Conservation (phyloP, 140 eudicot genomes). For the Stevia rebaudiana region DNA sequence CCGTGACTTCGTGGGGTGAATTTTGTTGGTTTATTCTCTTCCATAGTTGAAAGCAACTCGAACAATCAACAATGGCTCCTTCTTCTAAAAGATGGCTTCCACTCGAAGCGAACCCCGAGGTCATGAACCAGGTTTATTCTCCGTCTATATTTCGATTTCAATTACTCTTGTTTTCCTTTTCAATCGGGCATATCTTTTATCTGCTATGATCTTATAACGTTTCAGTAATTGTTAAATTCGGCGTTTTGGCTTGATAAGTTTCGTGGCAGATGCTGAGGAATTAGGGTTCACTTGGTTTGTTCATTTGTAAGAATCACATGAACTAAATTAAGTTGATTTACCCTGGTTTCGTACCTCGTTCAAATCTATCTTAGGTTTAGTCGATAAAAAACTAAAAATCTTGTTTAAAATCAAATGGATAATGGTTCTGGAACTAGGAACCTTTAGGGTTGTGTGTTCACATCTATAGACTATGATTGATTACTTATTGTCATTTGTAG, state of each 20-base stretch:
- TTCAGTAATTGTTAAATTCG: background rate
- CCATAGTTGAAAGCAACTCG: background rate
- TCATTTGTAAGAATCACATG: background rate
- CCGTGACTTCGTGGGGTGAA: too few relatives aligned
- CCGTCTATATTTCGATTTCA: background rate
- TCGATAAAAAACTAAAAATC: too few relatives aligned
- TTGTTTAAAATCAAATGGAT: background rate
- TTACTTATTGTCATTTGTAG: background rate
- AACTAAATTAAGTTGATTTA: background rate
- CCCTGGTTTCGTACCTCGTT: background rate
- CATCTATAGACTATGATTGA: background rate
- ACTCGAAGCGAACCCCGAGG: conserved; percentile 97
- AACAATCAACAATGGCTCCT: conserved; percentile 44
- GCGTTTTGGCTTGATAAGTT: background rate
- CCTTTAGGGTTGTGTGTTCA: too few relatives aligned
- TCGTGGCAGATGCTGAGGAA: background rate
- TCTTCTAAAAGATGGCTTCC: conserved; percentile 91
- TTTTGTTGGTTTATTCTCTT: too few relatives aligned
- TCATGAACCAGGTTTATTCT: conserved; percentile 78
- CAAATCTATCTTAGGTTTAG: too few relatives aligned
- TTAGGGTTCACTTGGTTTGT: conserved; percentile 13
- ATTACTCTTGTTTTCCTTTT: background rate
- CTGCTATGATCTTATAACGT: background rate
- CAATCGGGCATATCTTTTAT: background rate
- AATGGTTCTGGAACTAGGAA: too few relatives aligned